phyloP scores from a whole-genome alignment of 116 monocot genomes.

The Cymodocea nodosa region DNA sequence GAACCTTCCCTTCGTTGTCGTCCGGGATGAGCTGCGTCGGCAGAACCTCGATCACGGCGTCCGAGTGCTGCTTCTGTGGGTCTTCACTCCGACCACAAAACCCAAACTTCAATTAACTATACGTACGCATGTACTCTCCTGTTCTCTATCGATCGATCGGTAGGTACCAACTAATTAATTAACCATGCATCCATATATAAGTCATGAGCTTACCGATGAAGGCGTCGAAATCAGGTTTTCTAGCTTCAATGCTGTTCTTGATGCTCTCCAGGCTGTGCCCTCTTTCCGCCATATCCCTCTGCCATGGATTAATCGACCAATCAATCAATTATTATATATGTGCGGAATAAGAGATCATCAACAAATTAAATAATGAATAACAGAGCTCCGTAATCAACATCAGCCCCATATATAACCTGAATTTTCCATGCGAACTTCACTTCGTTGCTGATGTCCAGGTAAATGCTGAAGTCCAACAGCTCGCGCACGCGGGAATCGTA shows the following conservation, averaged over 20 bases:
- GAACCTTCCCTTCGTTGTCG: conserved; percentile 74
- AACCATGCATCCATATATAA: too few species aligned
- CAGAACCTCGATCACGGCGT: conserved; percentile 83
- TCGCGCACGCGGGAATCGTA: conserved; percentile 74
- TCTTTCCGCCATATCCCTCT: conserved; percentile 94
- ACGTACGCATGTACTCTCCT: too few species aligned
- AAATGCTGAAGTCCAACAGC: conserved; percentile 92
- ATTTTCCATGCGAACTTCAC: conserved; percentile 96
- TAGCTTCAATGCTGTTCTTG: conserved; percentile 82
- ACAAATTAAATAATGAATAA: too few species aligned
- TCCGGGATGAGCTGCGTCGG: conserved; percentile 74
- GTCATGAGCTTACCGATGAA: conserved; percentile 73
- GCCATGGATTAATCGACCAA: too few species aligned
- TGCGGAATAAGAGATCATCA: too few species aligned
- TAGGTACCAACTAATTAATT: too few species aligned
- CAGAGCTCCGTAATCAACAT: neutral
- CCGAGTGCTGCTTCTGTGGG: conserved; percentile 83
- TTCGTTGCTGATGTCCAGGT: conserved; percentile 90
- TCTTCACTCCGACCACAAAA: conserved; percentile 26
- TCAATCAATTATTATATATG: too few species aligned
- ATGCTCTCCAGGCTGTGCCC: conserved; percentile 96
- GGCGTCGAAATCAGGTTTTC: conserved; percentile 89
- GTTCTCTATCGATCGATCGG: too few species aligned
- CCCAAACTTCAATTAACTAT: too few species aligned
- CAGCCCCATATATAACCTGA: conserved; percentile 29